These are phyloP conservation scores for Dalbergia cochinchinensis DNA, from an alignment of 306 rosid genomes.

Conservation along the genomic window DNA sequence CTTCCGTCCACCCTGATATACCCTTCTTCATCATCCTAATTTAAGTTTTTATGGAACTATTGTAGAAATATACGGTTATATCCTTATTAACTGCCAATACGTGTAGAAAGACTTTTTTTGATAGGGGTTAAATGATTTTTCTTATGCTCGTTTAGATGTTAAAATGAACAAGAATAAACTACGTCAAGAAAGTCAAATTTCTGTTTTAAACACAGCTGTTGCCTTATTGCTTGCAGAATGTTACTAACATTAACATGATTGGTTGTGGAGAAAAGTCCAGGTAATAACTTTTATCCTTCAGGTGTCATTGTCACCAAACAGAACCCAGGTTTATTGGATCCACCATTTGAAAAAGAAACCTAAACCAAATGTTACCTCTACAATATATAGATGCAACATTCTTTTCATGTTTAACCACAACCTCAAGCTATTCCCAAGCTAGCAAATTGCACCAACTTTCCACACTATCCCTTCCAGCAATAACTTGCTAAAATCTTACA, in stretches of 20 bases:
- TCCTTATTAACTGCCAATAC: too few species aligned
- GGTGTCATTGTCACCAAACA: conserved; percentile 39
- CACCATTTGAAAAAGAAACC: conserved; percentile 21
- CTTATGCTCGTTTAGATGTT: too few species aligned
- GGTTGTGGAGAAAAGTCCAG: conserved; percentile 1
- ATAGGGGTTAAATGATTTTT: too few species aligned
- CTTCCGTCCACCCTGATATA: too few species aligned
- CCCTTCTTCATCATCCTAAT: too few species aligned
- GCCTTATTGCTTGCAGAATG: background rate
- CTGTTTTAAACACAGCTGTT: background rate
- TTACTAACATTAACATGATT: background rate
- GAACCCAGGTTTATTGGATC: conserved; percentile 40
- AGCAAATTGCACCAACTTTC: conserved; percentile 22
- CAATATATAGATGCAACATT: conserved; percentile 24
- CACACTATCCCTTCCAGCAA: background rate
- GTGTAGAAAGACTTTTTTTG: too few species aligned
- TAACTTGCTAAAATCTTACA: background rate
- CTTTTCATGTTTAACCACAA: conserved; percentile 34
- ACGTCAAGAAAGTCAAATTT: background rate
- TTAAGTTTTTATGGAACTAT: too few species aligned
- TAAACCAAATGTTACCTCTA: background rate
- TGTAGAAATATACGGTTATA: too few species aligned
- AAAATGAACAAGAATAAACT: too few species aligned
- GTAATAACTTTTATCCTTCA: conserved; percentile 6
- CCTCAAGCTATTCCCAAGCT: conserved; percentile 24